A percentile compares a stretch with the other conserved stretches of the same genome.
Evolutionary conservation across 2,329 filamentous ascomycete genomes (phyloP).

Genomic region (Ophiocordyceps camponoti-floridani): DNA sequence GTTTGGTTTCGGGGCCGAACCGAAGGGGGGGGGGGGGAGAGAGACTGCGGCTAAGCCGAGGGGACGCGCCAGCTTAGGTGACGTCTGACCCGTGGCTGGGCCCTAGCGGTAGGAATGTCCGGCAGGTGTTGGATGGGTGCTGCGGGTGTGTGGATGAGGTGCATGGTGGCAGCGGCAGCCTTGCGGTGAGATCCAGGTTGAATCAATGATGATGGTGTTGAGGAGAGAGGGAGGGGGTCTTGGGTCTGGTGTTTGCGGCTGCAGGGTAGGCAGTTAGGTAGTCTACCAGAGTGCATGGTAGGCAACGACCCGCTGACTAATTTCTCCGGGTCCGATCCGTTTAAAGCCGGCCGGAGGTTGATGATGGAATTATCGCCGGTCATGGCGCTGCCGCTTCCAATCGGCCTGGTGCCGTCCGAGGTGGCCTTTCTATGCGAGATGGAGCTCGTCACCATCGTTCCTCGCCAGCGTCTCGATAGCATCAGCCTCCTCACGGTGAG

Average conservation of each 20-base stretch:
- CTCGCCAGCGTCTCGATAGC: conserved; percentile 73
- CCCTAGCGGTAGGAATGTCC: no score
- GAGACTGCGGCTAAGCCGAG: no score
- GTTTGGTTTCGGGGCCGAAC: no score
- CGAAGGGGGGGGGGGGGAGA: no score
- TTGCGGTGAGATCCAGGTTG: background rate
- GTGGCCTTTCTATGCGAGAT: conserved; percentile 93
- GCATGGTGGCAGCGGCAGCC: background rate
- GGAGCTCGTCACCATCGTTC: conserved; percentile 86
- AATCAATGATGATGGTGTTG: background rate
- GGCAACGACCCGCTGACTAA: no score
- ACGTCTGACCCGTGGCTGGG: no score
- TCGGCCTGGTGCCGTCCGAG: conserved; percentile 61
- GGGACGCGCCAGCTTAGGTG: no score
- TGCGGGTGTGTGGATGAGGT: background rate
- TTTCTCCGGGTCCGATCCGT: no score
- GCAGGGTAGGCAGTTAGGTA: background rate
- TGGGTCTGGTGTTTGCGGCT: background rate
- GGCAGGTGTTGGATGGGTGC: no score
- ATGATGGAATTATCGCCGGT: background rate
- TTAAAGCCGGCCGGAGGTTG: no score
- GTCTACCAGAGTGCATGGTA: no score
- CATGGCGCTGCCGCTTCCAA: conserved; percentile 30
- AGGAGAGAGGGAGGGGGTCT: background rate
- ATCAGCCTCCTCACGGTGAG: conserved; percentile 74